Evolutionary conservation across 2,329 filamentous ascomycete species (phyloP).

Genomic region (Hymenotorrendiella dingleyae): DNA sequence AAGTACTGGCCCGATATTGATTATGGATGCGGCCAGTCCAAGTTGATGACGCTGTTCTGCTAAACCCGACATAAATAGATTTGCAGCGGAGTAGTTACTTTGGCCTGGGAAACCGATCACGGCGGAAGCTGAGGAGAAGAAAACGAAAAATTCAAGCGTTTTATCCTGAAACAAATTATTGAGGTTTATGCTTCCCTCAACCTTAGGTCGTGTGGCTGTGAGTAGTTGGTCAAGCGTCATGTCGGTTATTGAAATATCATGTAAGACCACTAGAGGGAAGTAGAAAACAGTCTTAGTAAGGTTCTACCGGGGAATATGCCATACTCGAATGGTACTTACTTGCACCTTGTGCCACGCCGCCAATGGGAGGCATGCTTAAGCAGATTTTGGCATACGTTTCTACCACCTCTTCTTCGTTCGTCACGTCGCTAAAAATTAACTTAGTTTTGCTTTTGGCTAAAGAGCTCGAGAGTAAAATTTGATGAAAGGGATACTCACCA

Average conservation of each 20-base stretch:
- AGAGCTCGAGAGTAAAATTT: no score
- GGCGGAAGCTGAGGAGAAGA: conserved; percentile 32
- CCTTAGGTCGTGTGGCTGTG: conserved; percentile 31
- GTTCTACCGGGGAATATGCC: no score
- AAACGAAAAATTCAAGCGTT: conserved; percentile 38
- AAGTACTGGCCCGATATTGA: conserved; percentile 48
- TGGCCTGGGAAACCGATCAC: conserved; percentile 32
- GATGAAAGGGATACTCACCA: neutral
- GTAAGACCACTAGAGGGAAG: conserved; percentile 35
- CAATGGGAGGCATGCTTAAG: conserved; percentile 37
- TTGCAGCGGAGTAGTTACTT: conserved; percentile 34
- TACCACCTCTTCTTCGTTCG: neutral
- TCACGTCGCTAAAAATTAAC: neutral
- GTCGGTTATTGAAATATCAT: conserved; percentile 31
- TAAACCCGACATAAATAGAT: conserved; percentile 40
- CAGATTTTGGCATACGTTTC: conserved; percentile 54
- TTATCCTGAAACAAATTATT: conserved; percentile 28
- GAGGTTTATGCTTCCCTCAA: conserved; percentile 30
- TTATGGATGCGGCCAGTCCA: conserved; percentile 39
- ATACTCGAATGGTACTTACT: no score
- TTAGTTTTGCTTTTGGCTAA: neutral
- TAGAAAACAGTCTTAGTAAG: no score
- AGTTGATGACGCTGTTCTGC: conserved; percentile 34
- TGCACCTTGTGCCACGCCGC: conserved; percentile 38
- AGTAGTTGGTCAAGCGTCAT: conserved; percentile 26